Evolutionary conservation across 1,139 yeast species (phyloP), one percentile per base, ranked within the genome.

Genomic region (Protomyces inouyei): DNA sequence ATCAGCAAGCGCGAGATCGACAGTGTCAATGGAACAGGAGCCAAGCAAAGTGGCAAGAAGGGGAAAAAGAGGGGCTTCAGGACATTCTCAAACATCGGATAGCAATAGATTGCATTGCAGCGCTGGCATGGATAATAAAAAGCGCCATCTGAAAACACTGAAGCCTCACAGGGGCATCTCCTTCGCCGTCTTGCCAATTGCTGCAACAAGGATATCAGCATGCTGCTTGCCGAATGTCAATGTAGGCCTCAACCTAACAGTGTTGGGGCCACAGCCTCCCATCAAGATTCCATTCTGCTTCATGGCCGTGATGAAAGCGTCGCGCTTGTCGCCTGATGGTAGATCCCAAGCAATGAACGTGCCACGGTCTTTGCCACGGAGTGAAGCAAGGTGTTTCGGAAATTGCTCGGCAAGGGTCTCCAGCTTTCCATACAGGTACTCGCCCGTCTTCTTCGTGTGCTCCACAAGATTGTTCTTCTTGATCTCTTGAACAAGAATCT

Each of bases 271-370:
- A 76, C 95, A 87, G 52, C 91, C 93, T 67, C 95, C 95, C 72
- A 86, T 82, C 75, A 87, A 87, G 68, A 87, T 80, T 72, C 95
- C 95, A 56, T 75, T 79, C 45, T 76, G 71, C 76, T 84, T 83
- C 81, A 85, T 80, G 67, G 80, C 81, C 66, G 72, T 71, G 73
- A 86, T 76, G 76, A 87, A 85, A 71, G 79, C 76, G 74, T 84
- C 84, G 76, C 95, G 83, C 36, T 79, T 78, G 48, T 76, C 79
- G 55, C 82, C 78, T 61, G 81, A 72, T 57, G 81, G 80, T 72
- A 84, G 76, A 69, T 87, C 87, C 85, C 90, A 87, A 12, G 95
- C 95, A 75, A 88, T 83, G 75, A 86, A 87, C 55, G 93, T 87
- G 60, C 87, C 95, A 70, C 84, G 80, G 72, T 81, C 81, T 76